These are phyloP conservation scores for Posidonia oceanica DNA, from an alignment of 116 monocot genomes.

Conservation along the genomic window DNA sequence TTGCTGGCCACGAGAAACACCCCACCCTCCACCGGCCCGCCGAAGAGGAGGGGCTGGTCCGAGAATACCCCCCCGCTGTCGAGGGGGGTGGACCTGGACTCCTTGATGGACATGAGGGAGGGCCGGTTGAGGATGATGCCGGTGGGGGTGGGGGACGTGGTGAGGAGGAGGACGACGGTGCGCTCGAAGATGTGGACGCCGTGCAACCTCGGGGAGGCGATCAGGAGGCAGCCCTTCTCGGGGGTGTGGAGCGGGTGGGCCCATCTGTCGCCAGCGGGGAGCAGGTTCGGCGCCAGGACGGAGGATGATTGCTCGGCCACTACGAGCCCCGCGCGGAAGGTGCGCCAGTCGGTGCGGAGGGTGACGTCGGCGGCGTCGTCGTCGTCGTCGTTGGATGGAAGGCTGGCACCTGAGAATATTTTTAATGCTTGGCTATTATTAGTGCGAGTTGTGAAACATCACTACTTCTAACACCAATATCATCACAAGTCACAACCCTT, in stretches of 20 bases:
- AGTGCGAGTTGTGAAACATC: slow-evolving; percentile 1
- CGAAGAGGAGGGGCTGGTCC: slow-evolving; percentile 60
- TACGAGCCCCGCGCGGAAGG: slow-evolving; percentile 51
- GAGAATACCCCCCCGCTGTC: slow-evolving; percentile 44
- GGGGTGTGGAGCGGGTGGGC: slow-evolving; percentile 64
- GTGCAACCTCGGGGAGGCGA: slow-evolving; percentile 72
- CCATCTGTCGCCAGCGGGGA: slow-evolving; percentile 30
- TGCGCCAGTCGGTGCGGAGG: slow-evolving; percentile 39
- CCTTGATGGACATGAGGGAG: slow-evolving; percentile 89
- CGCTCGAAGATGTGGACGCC: slow-evolving; percentile 93
- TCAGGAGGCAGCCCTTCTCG: slow-evolving; percentile 69
- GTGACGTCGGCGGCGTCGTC: neutral
- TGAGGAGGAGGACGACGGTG: slow-evolving; percentile 58
- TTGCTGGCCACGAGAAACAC: slow-evolving; percentile 38
- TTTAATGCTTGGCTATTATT: slow-evolving; percentile 5
- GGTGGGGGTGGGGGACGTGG: slow-evolving; percentile 27
- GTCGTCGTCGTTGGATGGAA: neutral
- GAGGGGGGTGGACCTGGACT: slow-evolving; percentile 33
- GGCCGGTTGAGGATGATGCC: slow-evolving; percentile 84
- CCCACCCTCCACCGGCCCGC: slow-evolving; percentile 61
- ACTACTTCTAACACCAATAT: too few relatives aligned
- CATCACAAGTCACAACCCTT: too few relatives aligned
- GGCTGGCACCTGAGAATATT: too few relatives aligned
- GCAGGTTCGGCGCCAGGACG: neutral
- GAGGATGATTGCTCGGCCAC: slow-evolving; percentile 22